These are phyloP conservation scores for Trichoderma sp. DNA, from an alignment of 2,329 filamentous ascomycete species.

Conservation along the genomic window DNA sequence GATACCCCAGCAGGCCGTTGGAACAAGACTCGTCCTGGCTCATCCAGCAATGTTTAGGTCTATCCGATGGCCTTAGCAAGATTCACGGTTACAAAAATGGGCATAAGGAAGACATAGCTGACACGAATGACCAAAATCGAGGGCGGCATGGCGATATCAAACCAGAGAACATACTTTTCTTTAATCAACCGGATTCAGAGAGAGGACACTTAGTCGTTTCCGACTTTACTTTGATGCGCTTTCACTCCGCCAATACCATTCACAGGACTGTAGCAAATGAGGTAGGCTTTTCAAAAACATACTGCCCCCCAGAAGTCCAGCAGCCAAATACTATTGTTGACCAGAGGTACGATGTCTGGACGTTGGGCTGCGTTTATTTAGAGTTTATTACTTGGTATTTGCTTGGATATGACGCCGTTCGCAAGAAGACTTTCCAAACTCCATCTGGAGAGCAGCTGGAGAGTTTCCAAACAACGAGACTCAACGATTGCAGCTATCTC, in stretches of 20 bases:
- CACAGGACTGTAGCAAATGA: background rate
- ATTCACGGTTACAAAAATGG: background rate
- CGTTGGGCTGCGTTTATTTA: background rate
- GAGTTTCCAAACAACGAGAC: background rate
- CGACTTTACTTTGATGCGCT: background rate
- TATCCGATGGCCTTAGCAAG: background rate
- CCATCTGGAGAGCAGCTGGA: background rate
- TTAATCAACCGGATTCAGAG: too few species aligned
- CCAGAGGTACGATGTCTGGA: background rate
- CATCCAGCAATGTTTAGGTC: background rate
- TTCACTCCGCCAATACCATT: background rate
- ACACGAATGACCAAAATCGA: background rate
- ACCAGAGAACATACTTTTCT: background rate
- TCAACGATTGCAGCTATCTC: background rate
- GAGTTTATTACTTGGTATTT: background rate
- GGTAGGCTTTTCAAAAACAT: background rate
- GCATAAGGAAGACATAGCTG: background rate
- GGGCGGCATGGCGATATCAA: background rate
- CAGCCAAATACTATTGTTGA: background rate
- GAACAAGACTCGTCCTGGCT: background rate
- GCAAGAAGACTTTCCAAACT: background rate
- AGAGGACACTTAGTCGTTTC: background rate
- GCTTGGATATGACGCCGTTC: background rate
- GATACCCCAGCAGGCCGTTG: background rate
- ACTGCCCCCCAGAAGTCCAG: background rate